Conservation (phyloP, 73 alveolate genomes). For the Uronychia setigera region DNA sequence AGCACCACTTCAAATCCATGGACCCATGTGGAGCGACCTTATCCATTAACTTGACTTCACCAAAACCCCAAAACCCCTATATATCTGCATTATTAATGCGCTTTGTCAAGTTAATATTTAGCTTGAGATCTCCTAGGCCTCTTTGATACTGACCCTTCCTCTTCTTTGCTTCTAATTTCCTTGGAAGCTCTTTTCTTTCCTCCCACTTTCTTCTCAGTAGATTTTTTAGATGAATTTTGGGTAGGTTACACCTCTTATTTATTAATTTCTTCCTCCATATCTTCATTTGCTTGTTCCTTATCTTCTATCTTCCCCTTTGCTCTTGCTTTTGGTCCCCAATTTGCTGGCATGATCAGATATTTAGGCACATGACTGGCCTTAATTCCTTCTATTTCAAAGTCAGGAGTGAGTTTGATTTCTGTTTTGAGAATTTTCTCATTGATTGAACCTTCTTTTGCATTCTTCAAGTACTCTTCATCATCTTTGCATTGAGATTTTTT, state of each 20-base stretch:
- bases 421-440: conserved; percentile 33
- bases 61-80: conserved; percentile 25
- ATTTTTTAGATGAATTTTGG: conserved; percentile 6
- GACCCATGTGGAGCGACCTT: conserved; percentile 85
- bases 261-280: background rate
- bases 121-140: background rate
- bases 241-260: background rate
- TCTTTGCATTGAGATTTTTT: background rate
- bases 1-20: conserved; percentile 78
- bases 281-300: background rate
- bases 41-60: conserved; percentile 85
- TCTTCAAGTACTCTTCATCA: conserved; percentile 24
- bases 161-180: background rate
- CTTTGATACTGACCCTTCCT: background rate
- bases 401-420: conserved; percentile 15
- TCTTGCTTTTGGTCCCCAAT: conserved; percentile 55
- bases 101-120: no score
- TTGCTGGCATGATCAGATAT: conserved; percentile 35
- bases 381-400: conserved; percentile 13
- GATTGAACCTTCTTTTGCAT: background rate
- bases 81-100: no score
- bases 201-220: background rate
- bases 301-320: background rate
- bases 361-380: conserved; percentile 14
- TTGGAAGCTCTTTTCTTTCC: background rate